Percentiles rank a stretch among this genome's conserved stretches.
Conservation (phyloP, 345 rosid genomes). For the Carallia pectinifolia region DNA sequence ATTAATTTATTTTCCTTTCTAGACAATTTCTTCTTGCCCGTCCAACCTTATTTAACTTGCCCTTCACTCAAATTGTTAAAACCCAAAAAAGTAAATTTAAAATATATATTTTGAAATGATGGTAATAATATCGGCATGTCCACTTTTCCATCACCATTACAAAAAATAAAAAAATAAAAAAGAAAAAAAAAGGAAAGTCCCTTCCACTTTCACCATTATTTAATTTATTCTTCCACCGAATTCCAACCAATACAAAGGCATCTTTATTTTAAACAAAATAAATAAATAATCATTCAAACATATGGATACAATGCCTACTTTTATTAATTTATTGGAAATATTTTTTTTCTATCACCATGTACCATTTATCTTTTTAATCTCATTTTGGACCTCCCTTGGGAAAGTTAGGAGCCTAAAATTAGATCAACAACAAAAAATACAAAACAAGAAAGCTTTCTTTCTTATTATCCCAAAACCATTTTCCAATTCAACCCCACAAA, state of each 20-base stretch:
- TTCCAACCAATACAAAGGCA: conserved; percentile 56
- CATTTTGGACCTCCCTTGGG: conserved; percentile 37
- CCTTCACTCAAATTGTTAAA: conserved; percentile 44
- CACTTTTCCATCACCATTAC: conserved; percentile 27
- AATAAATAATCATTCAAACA: conserved; percentile 25
- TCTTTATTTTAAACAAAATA: conserved; percentile 20
- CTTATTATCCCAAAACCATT: conserved; percentile 37
- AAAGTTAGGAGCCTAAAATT: conserved; percentile 44
- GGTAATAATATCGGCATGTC: conserved; percentile 28
- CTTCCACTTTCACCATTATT: conserved; percentile 48
- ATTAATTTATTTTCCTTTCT: conserved; percentile 8
- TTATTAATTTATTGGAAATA: conserved; percentile 17
- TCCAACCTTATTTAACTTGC: conserved; percentile 60
- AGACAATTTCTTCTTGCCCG: conserved; percentile 36
- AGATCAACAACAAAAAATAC: conserved; percentile 38
- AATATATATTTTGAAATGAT: conserved; percentile 11
- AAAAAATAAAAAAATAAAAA: background rate
- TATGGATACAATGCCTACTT: conserved; percentile 27
- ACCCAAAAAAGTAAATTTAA: conserved; percentile 1
- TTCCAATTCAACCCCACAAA: conserved; percentile 28
- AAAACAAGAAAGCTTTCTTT: conserved; percentile 28
- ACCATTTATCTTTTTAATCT: conserved; percentile 27
- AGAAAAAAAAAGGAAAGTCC: conserved; percentile 19
- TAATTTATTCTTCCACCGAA: conserved; percentile 41
- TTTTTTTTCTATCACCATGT: background rate